Conservation (phyloP, 2,329 filamentous ascomycete species). For the Nothopassalora personata region DNA sequence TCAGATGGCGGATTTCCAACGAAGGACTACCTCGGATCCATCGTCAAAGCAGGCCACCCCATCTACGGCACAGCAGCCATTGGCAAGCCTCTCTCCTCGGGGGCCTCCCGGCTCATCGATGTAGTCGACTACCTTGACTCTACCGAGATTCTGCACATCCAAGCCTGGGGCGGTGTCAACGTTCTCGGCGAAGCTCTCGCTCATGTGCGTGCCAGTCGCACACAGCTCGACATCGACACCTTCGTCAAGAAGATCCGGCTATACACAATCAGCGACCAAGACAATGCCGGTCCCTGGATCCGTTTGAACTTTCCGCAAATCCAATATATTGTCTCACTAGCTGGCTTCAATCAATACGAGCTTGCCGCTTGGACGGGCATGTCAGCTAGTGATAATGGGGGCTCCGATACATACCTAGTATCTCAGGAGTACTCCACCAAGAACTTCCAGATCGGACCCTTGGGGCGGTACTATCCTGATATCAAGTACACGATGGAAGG, state of each 20-base stretch:
- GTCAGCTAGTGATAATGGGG: conserved; percentile 45
- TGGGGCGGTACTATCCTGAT: conserved; percentile 41
- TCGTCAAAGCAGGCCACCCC: conserved; percentile 34
- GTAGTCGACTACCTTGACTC: conserved; percentile 18
- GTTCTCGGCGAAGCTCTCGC: conserved; percentile 47
- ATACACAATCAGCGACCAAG: conserved; percentile 56
- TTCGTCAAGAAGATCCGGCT: conserved; percentile 45
- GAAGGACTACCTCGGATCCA: conserved; percentile 16
- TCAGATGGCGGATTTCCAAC: conserved; percentile 27
- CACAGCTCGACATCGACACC: conserved; percentile 29
- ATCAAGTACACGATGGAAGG: conserved; percentile 50
- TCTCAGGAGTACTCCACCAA: conserved; percentile 49
- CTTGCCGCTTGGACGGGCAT: conserved; percentile 55
- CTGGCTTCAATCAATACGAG: conserved; percentile 53
- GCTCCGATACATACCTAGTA: conserved; percentile 46
- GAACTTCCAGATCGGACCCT: conserved; percentile 49
- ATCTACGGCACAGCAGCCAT: conserved; percentile 37
- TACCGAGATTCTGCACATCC: conserved; percentile 44
- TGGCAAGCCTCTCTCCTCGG: conserved; percentile 23
- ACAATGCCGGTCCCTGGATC: conserved; percentile 54
- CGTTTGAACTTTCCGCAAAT: conserved; percentile 50
- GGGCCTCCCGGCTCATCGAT: conserved; percentile 19
- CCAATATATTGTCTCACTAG: conserved; percentile 52
- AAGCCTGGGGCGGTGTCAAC: conserved; percentile 49
- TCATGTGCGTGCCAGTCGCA: conserved; percentile 30